Conservation (phyloP, 176 grass and related monocot genomes). For the Juncus effusus region DNA sequence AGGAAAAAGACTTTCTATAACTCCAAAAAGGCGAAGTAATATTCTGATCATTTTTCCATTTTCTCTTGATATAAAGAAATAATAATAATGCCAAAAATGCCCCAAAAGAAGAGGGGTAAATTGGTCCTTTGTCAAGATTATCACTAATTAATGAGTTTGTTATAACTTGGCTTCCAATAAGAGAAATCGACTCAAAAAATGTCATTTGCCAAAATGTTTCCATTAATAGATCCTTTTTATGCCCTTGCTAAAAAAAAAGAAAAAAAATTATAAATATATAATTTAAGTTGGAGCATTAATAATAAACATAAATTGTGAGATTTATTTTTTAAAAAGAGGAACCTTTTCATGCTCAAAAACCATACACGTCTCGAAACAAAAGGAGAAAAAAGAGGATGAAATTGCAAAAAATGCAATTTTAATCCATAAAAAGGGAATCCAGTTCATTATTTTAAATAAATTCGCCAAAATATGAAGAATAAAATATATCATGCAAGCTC, state of each 20-base stretch:
- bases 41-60: slow-evolving; percentile 55
- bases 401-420: slow-evolving; percentile 57
- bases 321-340: slow-evolving; percentile 22
- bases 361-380: slow-evolving; percentile 86
- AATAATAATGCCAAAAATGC: slow-evolving; percentile 60
- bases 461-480: slow-evolving; percentile 64
- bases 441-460: slow-evolving; percentile 48
- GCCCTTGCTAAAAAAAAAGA: slow-evolving; percentile 72
- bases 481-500: slow-evolving; percentile 63
- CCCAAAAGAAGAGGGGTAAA: slow-evolving; percentile 47
- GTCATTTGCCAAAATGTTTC: slow-evolving; percentile 89
- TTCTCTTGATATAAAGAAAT: slow-evolving; percentile 68
- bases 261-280: slow-evolving; percentile 25
- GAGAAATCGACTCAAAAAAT: slow-evolving; percentile 83
- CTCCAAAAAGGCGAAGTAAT: slow-evolving; percentile 53
- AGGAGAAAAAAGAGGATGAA: slow-evolving; percentile 78
- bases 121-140: slow-evolving; percentile 31
- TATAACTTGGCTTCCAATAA: slow-evolving; percentile 72
- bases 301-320: neutral
- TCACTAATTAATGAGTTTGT: slow-evolving; percentile 52
- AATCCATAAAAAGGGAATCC: slow-evolving; percentile 59
- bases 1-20: slow-evolving; percentile 85
- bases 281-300: slow-evolving; percentile 4
- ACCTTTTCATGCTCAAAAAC: slow-evolving; percentile 92
- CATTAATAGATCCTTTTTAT: slow-evolving; percentile 70